phyloP scores from a whole-genome alignment of 2,329 filamentous ascomycete genomes.

The Purpureocillium lavendulum region DNA sequence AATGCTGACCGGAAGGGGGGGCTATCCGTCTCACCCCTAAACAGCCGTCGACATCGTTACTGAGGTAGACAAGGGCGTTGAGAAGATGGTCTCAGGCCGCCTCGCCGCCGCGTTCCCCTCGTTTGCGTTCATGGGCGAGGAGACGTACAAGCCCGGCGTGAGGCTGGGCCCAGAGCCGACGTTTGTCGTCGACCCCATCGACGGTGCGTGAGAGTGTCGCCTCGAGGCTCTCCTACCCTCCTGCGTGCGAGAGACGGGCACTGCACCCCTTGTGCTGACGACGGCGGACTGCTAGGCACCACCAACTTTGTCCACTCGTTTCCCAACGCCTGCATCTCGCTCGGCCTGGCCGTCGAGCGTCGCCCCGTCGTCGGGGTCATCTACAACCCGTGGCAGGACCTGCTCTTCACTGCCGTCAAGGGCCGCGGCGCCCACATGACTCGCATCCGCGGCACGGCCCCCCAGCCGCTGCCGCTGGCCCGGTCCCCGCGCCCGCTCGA shows the following conservation, averaged over 20 bases:
- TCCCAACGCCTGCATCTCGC: slow-evolving; percentile 67
- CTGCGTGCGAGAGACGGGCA: too few species aligned
- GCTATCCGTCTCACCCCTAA: too few species aligned
- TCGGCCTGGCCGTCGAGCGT: slow-evolving; percentile 59
- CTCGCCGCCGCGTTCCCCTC: slow-evolving; percentile 45
- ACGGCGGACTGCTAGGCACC: too few species aligned
- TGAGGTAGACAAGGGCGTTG: slow-evolving; percentile 58
- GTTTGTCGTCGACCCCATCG: slow-evolving; percentile 76
- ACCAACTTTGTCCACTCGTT: slow-evolving; percentile 76
- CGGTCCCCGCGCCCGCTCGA: slow-evolving; percentile 45
- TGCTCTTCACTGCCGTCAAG: slow-evolving; percentile 60
- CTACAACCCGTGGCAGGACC: slow-evolving; percentile 69
- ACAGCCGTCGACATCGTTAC: slow-evolving; percentile 63
- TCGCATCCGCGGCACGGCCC: slow-evolving; percentile 29
- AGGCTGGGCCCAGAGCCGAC: slow-evolving; percentile 58
- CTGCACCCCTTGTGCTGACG: too few species aligned
- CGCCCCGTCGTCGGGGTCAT: slow-evolving; percentile 63
- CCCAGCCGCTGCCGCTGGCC: slow-evolving; percentile 30
- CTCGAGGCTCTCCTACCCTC: too few species aligned
- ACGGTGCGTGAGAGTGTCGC: too few species aligned
- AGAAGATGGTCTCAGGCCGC: slow-evolving; percentile 48
- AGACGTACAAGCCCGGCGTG: slow-evolving; percentile 63
- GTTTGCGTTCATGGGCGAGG: slow-evolving; percentile 64
- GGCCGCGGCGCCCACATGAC: slow-evolving; percentile 58
- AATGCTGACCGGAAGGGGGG: too few species aligned